Conservation (phyloP, 2,329 filamentous ascomycete species). For the Bipolaris sorokiniana region DNA sequence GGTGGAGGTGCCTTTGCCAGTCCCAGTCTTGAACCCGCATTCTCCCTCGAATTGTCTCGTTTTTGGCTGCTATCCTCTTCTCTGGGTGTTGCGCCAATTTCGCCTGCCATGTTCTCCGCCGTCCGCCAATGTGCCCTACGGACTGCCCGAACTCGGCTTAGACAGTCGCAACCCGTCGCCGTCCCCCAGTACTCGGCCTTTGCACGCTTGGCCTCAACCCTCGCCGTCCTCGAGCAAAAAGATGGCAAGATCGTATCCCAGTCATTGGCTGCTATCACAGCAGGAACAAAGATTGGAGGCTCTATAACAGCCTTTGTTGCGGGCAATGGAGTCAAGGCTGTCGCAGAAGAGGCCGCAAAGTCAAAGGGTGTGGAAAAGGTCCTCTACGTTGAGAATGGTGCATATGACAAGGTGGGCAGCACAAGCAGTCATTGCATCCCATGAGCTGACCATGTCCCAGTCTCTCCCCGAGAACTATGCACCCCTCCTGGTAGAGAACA, state of each 20-base stretch:
- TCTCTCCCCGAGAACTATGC: constrained; percentile 93
- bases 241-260: constrained; percentile 84
- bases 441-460: constrained; percentile 44
- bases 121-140: constrained; percentile 46
- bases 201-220: constrained; percentile 78
- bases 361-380: constrained; percentile 91
- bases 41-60: not conserved
- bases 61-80: not conserved
- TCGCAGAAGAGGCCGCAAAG: constrained; percentile 84
- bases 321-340: constrained; percentile 74
- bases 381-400: constrained; percentile 82
- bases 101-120: constrained; percentile 45
- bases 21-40: constrained; percentile 7
- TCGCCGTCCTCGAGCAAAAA: constrained; percentile 90
- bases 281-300: constrained; percentile 85
- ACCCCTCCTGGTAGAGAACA: constrained; percentile 91
- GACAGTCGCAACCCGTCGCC: constrained; percentile 39
- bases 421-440: not conserved
- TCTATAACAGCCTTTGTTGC: constrained; percentile 86
- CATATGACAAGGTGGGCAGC: constrained; percentile 81
- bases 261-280: constrained; percentile 83
- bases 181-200: constrained; percentile 61
- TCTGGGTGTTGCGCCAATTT: constrained; percentile 6
- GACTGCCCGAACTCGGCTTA: constrained; percentile 54
- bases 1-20: constrained; percentile 4